Conservation (phyloP, 176 grass and related monocot species). For the Oryza officinalis region DNA sequence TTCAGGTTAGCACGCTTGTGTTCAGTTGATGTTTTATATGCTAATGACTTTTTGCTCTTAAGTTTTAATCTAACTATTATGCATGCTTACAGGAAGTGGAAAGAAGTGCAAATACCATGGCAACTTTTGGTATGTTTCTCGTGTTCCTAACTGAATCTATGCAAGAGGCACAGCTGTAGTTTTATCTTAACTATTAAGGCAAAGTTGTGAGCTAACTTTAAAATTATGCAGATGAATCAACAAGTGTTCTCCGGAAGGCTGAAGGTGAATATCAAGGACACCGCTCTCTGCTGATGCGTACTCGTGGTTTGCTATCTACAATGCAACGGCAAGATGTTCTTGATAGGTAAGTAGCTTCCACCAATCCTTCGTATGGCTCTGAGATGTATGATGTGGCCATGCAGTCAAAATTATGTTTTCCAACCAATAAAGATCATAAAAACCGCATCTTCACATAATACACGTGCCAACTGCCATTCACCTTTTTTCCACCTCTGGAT, state of each 20-base stretch:
- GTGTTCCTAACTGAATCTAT: constrained; percentile 22
- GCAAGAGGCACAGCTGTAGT: neutral
- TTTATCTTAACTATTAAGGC: neutral
- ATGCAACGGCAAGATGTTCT: constrained; percentile 90
- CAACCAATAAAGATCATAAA: neutral
- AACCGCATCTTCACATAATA: neutral
- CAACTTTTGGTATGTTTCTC: constrained; percentile 70
- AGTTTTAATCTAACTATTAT: neutral
- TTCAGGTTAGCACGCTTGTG: constrained; percentile 64
- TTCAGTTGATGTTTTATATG: constrained; percentile 17
- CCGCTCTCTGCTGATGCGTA: constrained; percentile 74
- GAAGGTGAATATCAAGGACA: constrained; percentile 94
- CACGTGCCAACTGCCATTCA: too few species aligned
- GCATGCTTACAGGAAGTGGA: constrained; percentile 48
- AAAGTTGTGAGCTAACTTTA: neutral
- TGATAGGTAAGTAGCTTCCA: constrained; percentile 58
- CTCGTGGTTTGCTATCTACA: constrained; percentile 71
- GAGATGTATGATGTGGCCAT: neutral
- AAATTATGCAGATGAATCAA: constrained; percentile 81
- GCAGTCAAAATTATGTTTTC: neutral
- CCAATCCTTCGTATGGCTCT: constrained; percentile 2
- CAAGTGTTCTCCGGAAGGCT: constrained; percentile 64
- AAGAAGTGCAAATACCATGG: constrained; percentile 74
- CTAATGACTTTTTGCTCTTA: constrained; percentile 7
- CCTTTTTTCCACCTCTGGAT: neutral